Base-by-base conservation (phyloP, 2,329 filamentous ascomycete genomes). In the Gnomoniopsis sp. region DNA sequence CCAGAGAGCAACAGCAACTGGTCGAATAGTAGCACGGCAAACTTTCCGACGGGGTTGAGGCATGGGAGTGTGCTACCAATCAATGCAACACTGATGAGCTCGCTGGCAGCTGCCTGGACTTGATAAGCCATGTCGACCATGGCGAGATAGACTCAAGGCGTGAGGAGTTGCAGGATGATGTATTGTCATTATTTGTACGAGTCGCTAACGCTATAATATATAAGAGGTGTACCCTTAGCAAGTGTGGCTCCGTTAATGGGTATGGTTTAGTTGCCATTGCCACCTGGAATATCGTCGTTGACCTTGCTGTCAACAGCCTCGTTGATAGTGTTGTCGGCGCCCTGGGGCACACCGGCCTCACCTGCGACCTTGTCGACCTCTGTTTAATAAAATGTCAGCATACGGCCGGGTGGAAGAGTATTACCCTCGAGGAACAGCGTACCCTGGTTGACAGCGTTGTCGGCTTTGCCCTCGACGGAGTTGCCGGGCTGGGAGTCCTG, bases 51-150 rank as follows among this genome's bases (percentile, higher is more conserved):
- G 49, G 75, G 77, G 34, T 59, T 83, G 64, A 77, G 81, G 61
- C 81, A 84, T 68, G 80, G 80, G 10, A 77, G 76, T 58, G 76
- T 83, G 22, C 62, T 83, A 63, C 75, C 79, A 0, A 68, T 83
- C 3, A 79, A 75, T 51, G 67, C 73, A 68, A 71, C 68, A 11
- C 62, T 76, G 49, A 78, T 77, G 49, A 68, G 74, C 58, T 75
- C 77, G 6, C 62, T 83, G 60, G 67, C 64, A 34, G 61, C 64
- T 41, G 73, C 70, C 58, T 77, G 72, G 74, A 67, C 66, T 0
- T 71, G 58, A 62, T n/a, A n/a, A n/a, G n/a, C n/a, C n/a, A n/a
- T n/a, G n/a, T n/a, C n/a, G n/a, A n/a, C n/a, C n/a, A n/a, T n/a
- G n/a, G n/a, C n/a, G n/a, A n/a, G n/a, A n/a, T n/a, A n/a, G n/a